Base-by-base conservation (phyloP, 2,329 filamentous ascomycete species). In the Fusarium goolgardi region DNA sequence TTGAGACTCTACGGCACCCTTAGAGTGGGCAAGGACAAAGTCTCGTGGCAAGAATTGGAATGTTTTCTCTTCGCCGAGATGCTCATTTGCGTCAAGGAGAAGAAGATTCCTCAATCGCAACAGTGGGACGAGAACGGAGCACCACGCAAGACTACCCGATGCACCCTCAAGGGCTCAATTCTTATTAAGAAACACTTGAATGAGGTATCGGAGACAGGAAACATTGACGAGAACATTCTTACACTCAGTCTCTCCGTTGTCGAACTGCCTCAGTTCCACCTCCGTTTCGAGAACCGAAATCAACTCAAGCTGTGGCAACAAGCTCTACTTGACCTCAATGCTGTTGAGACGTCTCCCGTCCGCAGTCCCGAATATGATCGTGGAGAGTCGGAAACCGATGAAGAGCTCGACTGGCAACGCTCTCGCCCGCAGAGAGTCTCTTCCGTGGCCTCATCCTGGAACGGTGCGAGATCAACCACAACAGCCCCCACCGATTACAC, bases 1-100 rank as follows among this genome's bases (percentile, higher is more conserved):
- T 85, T 99, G 69, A 89, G 94, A 32, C 83, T 98, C 32, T 94
- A 97, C 74, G 95, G 94, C 29, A 94, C 91, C 4, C 88, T 99
- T 59, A 90, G 93, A 54, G 96, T 99, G 23, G 96, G 96, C 72
- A 99, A 99, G 80, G 96, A 99, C 79, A 94, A 94, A 71, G 86
- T 95, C 69, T 94, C 94, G 9, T 99, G 96, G 96, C 96, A 99
- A 82, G 96, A 98, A 78, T 82, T 99, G 56, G 94, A 99, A 78
- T 99, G 96, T 78, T 99, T 93, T 78, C 86, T 99, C 31, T 99
- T 99, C 76, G 93, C 91, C 6, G 96, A 99, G 81, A 99, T 99
- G 96, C 91, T 99, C 73, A 99, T 99, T 69, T 99, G 96, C 76
- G 94, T 99, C 64, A 99, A 98, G 80, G 96, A 98, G 81, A 98